Conservation (phyloP, 352 stramenopile genomes). For the Globisporangium carolinianum region DNA sequence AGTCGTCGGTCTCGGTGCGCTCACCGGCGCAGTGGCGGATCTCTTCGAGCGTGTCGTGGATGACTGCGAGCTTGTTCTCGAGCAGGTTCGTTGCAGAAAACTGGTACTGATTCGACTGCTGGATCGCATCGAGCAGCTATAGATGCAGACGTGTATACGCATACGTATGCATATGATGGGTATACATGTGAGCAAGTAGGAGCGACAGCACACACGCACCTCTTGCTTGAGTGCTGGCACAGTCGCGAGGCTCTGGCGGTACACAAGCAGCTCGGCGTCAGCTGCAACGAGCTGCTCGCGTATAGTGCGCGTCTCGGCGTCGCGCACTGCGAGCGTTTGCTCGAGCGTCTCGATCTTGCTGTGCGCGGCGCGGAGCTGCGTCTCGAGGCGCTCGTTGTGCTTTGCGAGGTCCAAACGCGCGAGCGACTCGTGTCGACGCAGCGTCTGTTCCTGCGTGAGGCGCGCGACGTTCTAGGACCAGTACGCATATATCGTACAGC, state of each 20-base stretch:
- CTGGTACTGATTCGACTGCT: constrained; percentile 27
- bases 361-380: constrained; percentile 12
- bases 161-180: too few species aligned
- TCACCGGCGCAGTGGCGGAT: constrained; percentile 37
- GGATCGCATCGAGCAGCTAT: constrained; percentile 25
- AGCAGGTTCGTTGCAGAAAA: constrained; percentile 27
- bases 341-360: constrained; percentile 26
- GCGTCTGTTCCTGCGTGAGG: constrained; percentile 21
- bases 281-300: constrained; percentile 37
- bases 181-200: too few species aligned
- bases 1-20: constrained; percentile 47
- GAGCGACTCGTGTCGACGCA: constrained; percentile 16
- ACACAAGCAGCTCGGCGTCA: constrained; percentile 37
- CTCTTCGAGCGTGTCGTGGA: constrained; percentile 64
- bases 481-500: too few species aligned
- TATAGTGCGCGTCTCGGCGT: constrained; percentile 24
- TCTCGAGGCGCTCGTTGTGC: constrained; percentile 23
- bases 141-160: too few species aligned
- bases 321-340: constrained; percentile 16
- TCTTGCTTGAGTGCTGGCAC: constrained; percentile 2
- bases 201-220: not conserved
- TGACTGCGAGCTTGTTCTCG: constrained; percentile 41
- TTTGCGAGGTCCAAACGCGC: constrained; percentile 3
- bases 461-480: too few species aligned
- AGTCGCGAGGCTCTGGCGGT: constrained; percentile 12